phyloP scores from a whole-genome alignment of 352 stramenopile species.

The Pythium monospermum region DNA sequence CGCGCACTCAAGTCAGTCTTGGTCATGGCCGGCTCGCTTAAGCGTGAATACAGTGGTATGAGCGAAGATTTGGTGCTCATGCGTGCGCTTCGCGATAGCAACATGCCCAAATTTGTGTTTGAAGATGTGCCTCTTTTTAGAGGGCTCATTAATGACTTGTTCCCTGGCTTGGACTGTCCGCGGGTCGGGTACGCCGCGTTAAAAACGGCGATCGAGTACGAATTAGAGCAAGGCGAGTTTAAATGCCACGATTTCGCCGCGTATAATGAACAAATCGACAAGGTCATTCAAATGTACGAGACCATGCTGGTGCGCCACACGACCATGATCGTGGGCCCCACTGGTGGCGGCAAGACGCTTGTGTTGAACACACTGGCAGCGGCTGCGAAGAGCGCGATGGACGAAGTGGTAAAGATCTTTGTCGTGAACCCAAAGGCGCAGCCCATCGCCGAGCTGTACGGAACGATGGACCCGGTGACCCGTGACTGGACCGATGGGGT shows the following conservation, averaged over 20 bases:
- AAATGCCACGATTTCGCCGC: slow-evolving; percentile 49
- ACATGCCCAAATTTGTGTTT: slow-evolving; percentile 97
- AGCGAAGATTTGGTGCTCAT: slow-evolving; percentile 94
- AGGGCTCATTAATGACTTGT: slow-evolving; percentile 94
- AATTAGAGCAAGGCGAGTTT: slow-evolving; percentile 84
- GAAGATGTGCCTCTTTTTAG: slow-evolving; percentile 94
- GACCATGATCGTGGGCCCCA: slow-evolving; percentile 95
- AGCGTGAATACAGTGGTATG: slow-evolving; percentile 91
- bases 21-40: slow-evolving; percentile 92
- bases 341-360: slow-evolving; percentile 90
- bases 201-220: slow-evolving; percentile 83
- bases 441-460: slow-evolving; percentile 92
- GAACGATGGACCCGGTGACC: slow-evolving; percentile 93
- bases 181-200: slow-evolving; percentile 90
- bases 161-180: slow-evolving; percentile 91
- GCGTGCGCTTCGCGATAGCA: slow-evolving; percentile 92
- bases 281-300: slow-evolving; percentile 97
- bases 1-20: slow-evolving; percentile 92
- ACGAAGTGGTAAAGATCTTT: slow-evolving; percentile 90
- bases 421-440: slow-evolving; percentile 94
- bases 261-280: slow-evolving; percentile 92
- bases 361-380: slow-evolving; percentile 88
- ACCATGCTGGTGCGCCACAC: slow-evolving; percentile 95
- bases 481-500: slow-evolving; percentile 96
- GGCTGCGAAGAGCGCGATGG: slow-evolving; percentile 79